These are phyloP conservation scores for Mucor indicus DNA, from an alignment of 371 early-diverging fungal genomes.

Conservation along the genomic window DNA sequence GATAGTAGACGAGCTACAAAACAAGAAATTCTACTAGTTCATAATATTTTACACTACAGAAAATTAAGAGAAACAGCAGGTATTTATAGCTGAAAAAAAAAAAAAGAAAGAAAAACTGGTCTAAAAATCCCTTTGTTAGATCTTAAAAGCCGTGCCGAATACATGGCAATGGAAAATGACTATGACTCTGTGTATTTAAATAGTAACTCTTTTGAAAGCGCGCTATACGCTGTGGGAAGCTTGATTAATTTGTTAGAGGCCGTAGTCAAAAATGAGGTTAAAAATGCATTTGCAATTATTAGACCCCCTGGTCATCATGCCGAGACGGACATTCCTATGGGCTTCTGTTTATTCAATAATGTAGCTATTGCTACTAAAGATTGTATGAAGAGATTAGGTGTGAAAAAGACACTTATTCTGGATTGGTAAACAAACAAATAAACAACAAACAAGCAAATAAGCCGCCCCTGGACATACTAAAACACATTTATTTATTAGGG, in stretches of 20 bases:
- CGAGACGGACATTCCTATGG: conserved; percentile 64
- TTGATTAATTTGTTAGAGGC: conserved; percentile 70
- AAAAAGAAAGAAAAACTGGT: neutral
- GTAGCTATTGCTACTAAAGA: conserved; percentile 79
- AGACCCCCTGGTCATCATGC: conserved; percentile 94
- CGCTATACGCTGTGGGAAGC: conserved; percentile 71
- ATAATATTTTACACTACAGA: conserved; percentile 35
- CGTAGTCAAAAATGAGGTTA: conserved; percentile 60
- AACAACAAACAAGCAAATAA: too few species aligned
- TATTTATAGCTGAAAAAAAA: neutral
- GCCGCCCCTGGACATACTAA: neutral
- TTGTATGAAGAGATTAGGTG: conserved; percentile 39
- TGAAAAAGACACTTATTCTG: conserved; percentile 71
- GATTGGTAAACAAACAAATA: conserved; percentile 89
- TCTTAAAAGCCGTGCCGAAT: conserved; percentile 9
- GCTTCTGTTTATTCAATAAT: conserved; percentile 91
- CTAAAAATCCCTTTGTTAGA: neutral
- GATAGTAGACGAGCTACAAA: conserved; percentile 47
- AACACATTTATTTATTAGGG: conserved; percentile 47
- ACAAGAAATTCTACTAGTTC: conserved; percentile 60
- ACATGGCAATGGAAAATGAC: conserved; percentile 15
- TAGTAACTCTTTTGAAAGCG: conserved; percentile 58
- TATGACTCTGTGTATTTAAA: conserved; percentile 75
- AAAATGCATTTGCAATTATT: conserved; percentile 83
- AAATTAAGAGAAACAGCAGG: conserved; percentile 20